Evolutionary conservation across 805 yeast genomes (phyloP).

Genomic region (Yueomyces sinensis): DNA sequence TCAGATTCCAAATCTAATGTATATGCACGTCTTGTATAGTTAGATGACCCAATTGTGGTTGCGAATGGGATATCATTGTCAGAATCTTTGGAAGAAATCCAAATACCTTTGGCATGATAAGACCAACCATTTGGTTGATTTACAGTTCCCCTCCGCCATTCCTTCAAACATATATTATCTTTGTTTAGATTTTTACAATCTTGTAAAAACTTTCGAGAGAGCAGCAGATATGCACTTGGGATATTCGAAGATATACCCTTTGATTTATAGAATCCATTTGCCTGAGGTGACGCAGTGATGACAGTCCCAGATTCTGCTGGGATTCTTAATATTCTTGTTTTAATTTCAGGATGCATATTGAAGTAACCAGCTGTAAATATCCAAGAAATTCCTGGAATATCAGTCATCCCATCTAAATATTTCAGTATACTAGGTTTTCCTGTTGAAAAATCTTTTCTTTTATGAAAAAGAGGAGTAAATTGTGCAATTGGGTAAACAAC

Average conservation of each 20-base stretch:
- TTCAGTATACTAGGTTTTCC: constrained; percentile 63
- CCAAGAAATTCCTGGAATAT: constrained; percentile 53
- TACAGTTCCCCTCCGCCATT: constrained; percentile 82
- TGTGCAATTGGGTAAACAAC: constrained; percentile 85
- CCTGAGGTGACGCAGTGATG: constrained; percentile 85
- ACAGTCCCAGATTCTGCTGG: constrained; percentile 36
- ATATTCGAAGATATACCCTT: constrained; percentile 67
- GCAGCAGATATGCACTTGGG: constrained; percentile 76
- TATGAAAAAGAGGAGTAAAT: constrained; percentile 64
- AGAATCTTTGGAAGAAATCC: constrained; percentile 49
- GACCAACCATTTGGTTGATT: constrained; percentile 86
- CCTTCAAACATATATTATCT: constrained; percentile 42
- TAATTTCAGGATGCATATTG: constrained; percentile 72
- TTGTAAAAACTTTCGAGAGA: constrained; percentile 56
- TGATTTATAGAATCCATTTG: constrained; percentile 85
- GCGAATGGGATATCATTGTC: constrained; percentile 41
- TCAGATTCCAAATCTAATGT: constrained; percentile 80
- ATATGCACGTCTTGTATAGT: constrained; percentile 85
- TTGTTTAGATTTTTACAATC: constrained; percentile 32
- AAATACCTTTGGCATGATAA: constrained; percentile 92
- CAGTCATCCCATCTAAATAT: constrained; percentile 36
- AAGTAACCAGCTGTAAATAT: constrained; percentile 94
- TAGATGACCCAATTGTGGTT: constrained; percentile 84
- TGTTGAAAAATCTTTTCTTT: constrained; percentile 48
- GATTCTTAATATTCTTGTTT: constrained; percentile 41